Evolutionary conservation across 1,139 yeast genomes (phyloP), one percentile per base, ranked within the genome.

Genomic region (Taiozyma sp.): DNA sequence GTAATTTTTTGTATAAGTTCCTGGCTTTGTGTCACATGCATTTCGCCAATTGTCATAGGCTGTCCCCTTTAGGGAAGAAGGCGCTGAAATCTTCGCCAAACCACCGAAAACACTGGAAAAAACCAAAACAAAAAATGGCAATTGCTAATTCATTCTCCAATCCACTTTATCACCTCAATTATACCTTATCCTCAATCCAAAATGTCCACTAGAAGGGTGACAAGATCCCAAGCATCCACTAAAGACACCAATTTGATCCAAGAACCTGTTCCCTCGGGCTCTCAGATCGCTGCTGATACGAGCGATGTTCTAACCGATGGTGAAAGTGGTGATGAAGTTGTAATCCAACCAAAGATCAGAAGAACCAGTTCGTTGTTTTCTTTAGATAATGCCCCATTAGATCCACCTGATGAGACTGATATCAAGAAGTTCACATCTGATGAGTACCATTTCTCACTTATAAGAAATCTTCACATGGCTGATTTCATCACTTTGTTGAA

Each of bases 401-500:
- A 65, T 45, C 79, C 86, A 52, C 91, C 91, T 8, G 90, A 86
- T 58, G 85, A 83, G 58, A 78, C 78, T 41, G 97, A 89, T 65
- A 86, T 88, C 62, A 77, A 79, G 57, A 88, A 85, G 46, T 90
- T 90, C 65, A 82, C 90, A 52, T 80, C 83, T 48, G 97, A 91
- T 68, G 78, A 79, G 50, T 80, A 96, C 65, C 97, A 87, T 65
- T 83, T 87, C 59, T 82, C 87, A 47, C 78, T 87, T 75, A 69
- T 87, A 52, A 76, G 96, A 65, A 86, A 86, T 65, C 79, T 93
- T 58, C 98, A 93, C 68, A 77, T 92, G 84, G 99, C 99, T 3
- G 99, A 93, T 68, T 90, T 84, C 71, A 93, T 93, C 65, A 93
- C 99, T 2, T 78, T 91, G 72, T 76, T 93, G 68, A 93, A 93